Evolutionary conservation across 768 basidiomycete genomes (phyloP).

Genomic region (Agaricus sinodeliciosus): DNA sequence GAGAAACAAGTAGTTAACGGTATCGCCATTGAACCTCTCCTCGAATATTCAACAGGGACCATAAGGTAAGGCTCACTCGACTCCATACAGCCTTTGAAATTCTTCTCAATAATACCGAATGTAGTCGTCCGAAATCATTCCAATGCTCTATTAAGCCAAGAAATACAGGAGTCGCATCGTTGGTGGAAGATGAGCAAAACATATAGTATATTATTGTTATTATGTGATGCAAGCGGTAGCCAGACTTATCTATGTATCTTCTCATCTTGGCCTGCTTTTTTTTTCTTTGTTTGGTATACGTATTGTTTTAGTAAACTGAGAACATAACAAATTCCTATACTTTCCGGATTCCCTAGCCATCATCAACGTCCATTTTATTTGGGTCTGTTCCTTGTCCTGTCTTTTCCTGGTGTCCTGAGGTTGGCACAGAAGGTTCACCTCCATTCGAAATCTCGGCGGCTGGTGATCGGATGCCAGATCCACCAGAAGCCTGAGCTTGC

Average conservation of each 20-base stretch:
- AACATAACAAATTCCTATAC: background rate
- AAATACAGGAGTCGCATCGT: conserved; percentile 45
- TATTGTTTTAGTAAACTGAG: background rate
- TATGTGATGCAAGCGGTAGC: background rate
- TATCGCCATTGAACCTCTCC: conserved; percentile 40
- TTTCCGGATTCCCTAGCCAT: background rate
- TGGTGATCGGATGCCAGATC: background rate
- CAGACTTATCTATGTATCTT: background rate
- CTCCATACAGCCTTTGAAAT: background rate
- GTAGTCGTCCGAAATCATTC: conserved; percentile 57
- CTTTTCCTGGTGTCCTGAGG: background rate
- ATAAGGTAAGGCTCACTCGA: conserved; percentile 39
- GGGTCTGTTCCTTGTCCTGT: background rate
- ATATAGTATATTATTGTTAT: conserved; percentile 1
- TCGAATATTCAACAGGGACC: conserved; percentile 54
- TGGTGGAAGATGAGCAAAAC: conserved; percentile 40
- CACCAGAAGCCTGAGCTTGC: background rate
- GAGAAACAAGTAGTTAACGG: conserved; percentile 39
- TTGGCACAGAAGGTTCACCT: background rate
- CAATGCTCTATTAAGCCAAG: conserved; percentile 56
- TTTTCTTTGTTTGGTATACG: background rate
- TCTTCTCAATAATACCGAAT: conserved; percentile 1
- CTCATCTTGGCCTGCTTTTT: background rate
- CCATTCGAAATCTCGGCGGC: background rate
- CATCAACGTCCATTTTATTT: conserved; percentile 8